Conservation (phyloP, 2,329 filamentous ascomycete species). For the Myriosclerotinia curreyana region DNA sequence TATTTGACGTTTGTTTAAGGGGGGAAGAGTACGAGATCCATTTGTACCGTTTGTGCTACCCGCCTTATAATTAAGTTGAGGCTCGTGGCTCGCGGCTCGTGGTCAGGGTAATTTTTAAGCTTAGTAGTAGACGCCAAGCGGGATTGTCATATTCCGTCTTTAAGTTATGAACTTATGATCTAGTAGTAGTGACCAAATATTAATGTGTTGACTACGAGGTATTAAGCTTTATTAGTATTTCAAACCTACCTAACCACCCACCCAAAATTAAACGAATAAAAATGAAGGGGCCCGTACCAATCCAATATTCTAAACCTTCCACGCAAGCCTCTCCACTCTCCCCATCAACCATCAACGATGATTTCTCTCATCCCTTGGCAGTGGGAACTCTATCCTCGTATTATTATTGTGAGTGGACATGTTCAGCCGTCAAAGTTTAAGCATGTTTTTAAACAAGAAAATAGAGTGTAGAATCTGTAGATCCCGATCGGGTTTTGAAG, state of each 20-base stretch:
- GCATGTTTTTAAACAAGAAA: slow-evolving; percentile 10
- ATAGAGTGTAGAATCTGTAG: slow-evolving; percentile 11
- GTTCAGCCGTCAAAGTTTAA: slow-evolving; percentile 12
- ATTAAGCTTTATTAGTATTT: too few relatives aligned
- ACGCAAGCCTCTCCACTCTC: slow-evolving; percentile 16
- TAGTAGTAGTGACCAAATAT: too few relatives aligned
- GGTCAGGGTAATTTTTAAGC: slow-evolving; percentile 5
- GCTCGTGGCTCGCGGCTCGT: background rate
- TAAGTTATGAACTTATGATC: too few relatives aligned
- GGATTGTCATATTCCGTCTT: background rate
- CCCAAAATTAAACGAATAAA: too few relatives aligned
- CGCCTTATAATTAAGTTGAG: background rate
- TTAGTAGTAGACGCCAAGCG: background rate
- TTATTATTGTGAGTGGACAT: slow-evolving; percentile 3
- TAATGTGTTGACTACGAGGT: too few relatives aligned
- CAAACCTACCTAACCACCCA: too few relatives aligned
- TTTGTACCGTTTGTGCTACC: background rate
- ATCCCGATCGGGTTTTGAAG: slow-evolving; percentile 5
- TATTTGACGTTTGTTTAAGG: too few relatives aligned
- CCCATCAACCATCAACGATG: slow-evolving; percentile 1
- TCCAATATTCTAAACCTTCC: background rate
- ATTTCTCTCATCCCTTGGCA: slow-evolving; percentile 1
- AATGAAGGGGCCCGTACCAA: too few relatives aligned
- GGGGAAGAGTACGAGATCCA: too few relatives aligned
- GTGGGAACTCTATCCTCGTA: background rate